Evolutionary conservation across 1,284 basidiomycete genomes (phyloP), one percentile per base, ranked within the genome.

Genomic region (Fomitopsis pinicola): DNA sequence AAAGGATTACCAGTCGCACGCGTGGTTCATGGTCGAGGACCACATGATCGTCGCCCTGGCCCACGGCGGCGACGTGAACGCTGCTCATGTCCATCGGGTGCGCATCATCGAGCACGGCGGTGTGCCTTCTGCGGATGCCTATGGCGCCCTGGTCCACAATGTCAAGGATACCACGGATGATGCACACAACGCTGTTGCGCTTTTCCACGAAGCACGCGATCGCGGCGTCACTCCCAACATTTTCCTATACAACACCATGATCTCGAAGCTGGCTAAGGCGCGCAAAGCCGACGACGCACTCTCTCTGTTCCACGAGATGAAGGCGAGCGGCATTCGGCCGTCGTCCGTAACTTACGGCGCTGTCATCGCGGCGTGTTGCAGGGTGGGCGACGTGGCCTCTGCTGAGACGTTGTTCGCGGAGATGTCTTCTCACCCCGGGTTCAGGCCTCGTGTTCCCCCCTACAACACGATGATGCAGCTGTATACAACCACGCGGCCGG

Each of bases 391-490:
- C 74, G 86, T 88, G 19, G 78, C 82, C 19, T 88, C 88, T 0
- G 97, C 97, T 1, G 92, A 93, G 72, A 79, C 80, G 14, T 77
- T 98, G 57, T 98, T 97, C 76, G 74, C 80, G 58, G 94, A 97
- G 77, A 99, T 99, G 97, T 75, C 81, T 8, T 66, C 74, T 45
- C 82, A 88, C 66, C 81, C 77, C 33, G 87, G 88, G 67, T 98
- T 95, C 82, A 89, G 83, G 76, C 89, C 96, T 8, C 83, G 95
- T 7, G 89, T 97, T 1, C 97, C 97, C 26, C 97, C 97, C 5
- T 94, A 87, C 80, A 99, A 98, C 78, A 98, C 93, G 42, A 98
- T 99, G 96, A 98, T 99, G 85, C 97, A 99, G 76, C 85, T 97
- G 72, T 97, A 94, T 77, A 90, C 92, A 55, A 88, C 91, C 64